Evolutionary conservation across 805 yeast genomes (phyloP).

Genomic region (Cyberlindnera bimundalis): DNA sequence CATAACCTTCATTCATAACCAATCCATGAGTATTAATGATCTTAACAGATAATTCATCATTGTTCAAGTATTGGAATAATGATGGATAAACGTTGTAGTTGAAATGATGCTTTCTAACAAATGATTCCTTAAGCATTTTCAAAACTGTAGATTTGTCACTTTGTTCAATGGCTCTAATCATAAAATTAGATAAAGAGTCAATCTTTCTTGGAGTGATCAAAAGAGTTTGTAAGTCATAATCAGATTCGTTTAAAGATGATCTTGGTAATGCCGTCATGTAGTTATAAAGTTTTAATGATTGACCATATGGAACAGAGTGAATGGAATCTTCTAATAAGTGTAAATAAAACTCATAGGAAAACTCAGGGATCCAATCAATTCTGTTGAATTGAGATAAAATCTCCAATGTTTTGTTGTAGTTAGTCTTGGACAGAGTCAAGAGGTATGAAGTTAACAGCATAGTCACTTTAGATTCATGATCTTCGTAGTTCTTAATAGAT

Average conservation of each 20-base stretch:
- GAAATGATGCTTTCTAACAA: conserved; percentile 32
- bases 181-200: conserved; percentile 19
- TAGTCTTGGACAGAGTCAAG: conserved; percentile 34
- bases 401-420: conserved; percentile 32
- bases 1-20: conserved; percentile 22
- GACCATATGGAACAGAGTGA: conserved; percentile 26
- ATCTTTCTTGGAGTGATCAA: conserved; percentile 19
- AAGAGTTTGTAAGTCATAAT: conserved; percentile 10
- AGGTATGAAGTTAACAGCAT: conserved; percentile 43
- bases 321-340: conserved; percentile 33
- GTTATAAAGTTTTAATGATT: conserved; percentile 34
- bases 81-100: conserved; percentile 31
- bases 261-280: conserved; percentile 36
- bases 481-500: conserved; percentile 38
- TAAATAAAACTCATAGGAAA: conserved; percentile 36
- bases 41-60: conserved; percentile 31
- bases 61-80: conserved; percentile 32
- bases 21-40: conserved; percentile 35
- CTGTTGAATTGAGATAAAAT: conserved; percentile 36
- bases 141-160: conserved; percentile 30
- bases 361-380: conserved; percentile 39
- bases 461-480: conserved; percentile 34
- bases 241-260: conserved; percentile 4
- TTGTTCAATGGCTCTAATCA: conserved; percentile 17
- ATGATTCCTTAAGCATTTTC: conserved; percentile 38